These are phyloP conservation scores for Puccinia triticina DNA, from an alignment of 1,284 basidiomycete species.

Conservation along the genomic window DNA sequence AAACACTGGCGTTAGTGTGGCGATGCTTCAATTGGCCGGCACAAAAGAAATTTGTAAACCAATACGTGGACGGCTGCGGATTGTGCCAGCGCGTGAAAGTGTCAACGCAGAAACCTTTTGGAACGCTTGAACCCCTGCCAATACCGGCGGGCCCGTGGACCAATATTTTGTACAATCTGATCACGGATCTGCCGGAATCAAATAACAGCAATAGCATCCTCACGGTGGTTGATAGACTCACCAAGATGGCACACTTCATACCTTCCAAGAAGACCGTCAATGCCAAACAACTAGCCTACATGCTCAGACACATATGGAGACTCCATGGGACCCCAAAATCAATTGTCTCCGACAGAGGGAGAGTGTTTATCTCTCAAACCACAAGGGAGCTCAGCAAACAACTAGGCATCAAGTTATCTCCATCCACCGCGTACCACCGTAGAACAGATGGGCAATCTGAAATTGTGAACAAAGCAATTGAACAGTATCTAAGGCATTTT, in stretches of 20 bases:
- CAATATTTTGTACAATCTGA: too few species aligned
- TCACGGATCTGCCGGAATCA: too few species aligned
- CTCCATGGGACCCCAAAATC: slow-evolving; percentile 21
- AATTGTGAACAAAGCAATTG: too few species aligned
- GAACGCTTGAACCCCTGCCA: too few species aligned
- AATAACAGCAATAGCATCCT: slow-evolving; percentile 4
- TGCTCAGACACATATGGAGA: neutral
- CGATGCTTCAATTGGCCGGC: too few species aligned
- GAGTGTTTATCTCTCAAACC: slow-evolving; percentile 14
- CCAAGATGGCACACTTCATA: slow-evolving; percentile 12
- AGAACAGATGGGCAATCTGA: slow-evolving; percentile 37
- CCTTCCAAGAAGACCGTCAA: neutral
- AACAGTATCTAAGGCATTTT: too few species aligned
- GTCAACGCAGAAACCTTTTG: too few species aligned
- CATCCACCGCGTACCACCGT: slow-evolving; percentile 14
- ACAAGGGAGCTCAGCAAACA: neutral
- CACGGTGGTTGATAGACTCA: slow-evolving; percentile 11
- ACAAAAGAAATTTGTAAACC: too few species aligned
- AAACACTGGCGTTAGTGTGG: neutral
- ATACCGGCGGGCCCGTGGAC: too few species aligned
- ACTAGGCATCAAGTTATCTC: neutral
- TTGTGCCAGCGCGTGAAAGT: too few species aligned
- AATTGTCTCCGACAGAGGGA: slow-evolving; percentile 22
- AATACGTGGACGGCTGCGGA: too few species aligned
- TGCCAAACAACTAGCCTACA: neutral